phyloP scores from a whole-genome alignment of 2,329 filamentous ascomycete species.

The Neonectria hederae region DNA sequence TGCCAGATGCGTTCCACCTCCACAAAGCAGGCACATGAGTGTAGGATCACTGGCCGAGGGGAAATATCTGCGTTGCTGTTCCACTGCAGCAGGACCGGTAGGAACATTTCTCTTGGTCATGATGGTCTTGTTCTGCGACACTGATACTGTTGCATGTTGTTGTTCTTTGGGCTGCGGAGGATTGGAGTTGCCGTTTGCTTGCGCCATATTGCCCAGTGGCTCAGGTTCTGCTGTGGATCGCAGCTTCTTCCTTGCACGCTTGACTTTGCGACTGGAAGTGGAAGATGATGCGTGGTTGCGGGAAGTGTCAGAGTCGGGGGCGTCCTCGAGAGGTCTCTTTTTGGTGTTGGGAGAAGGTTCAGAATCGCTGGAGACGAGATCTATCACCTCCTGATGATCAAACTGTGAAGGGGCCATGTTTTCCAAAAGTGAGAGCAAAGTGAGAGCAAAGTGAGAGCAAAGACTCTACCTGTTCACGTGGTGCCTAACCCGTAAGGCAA shows the following conservation, averaged over 20 bases:
- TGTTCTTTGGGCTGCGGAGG: neutral
- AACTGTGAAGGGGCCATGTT: constrained; percentile 32
- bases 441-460: constrained; percentile 12
- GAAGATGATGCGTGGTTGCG: constrained; percentile 15
- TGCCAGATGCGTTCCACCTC: constrained; percentile 57
- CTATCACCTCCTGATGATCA: constrained; percentile 37
- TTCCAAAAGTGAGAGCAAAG: too few species aligned
- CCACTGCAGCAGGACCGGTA: constrained; percentile 46
- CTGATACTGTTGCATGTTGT: constrained; percentile 1
- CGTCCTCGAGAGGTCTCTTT: constrained; percentile 44
- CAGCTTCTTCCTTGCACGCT: constrained; percentile 34
- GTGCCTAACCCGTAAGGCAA: neutral
- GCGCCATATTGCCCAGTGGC: neutral
- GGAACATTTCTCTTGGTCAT: constrained; percentile 38
- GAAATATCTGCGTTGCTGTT: constrained; percentile 60
- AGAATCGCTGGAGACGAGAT: constrained; percentile 39
- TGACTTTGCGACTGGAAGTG: constrained; percentile 29
- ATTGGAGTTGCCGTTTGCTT: constrained; percentile 26
- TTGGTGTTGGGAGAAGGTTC: constrained; percentile 32
- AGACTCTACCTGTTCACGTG: constrained; percentile 16
- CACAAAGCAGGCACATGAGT: constrained; percentile 63
- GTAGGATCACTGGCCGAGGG: constrained; percentile 56
- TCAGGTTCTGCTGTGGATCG: constrained; percentile 11
- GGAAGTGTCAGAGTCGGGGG: constrained; percentile 19
- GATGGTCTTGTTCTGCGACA: constrained; percentile 15